Evolutionary conservation across 768 basidiomycete species (phyloP), one percentile per base, ranked within the genome.

Genomic region (Crepidotus variabilis): DNA sequence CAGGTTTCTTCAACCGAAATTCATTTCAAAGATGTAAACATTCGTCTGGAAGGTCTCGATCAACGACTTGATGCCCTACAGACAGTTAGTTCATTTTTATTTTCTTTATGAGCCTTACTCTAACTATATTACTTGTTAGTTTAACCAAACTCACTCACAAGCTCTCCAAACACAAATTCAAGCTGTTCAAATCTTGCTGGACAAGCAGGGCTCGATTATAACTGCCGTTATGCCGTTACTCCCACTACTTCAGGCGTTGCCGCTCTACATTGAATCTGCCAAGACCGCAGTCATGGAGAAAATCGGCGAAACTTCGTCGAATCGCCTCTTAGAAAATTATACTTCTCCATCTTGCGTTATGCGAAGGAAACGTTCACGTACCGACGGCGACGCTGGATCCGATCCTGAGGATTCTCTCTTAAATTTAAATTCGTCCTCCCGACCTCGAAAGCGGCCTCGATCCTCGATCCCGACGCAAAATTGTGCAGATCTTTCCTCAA

Each of bases 61-160:
- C 81, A 83, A 61, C 78, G 82, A 43, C 66, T 85, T 47, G 84
- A 85, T 60, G 77, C 81, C 16, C 71, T 85, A 39, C 81, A 85
- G 64, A 59, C 70, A 63, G 84, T 85, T 69, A 18, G 36, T 24
- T 28, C 45, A 47, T 52, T 52, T 16, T 57, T 34, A 54, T 45
- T 48, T 22, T 51, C 18, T 46, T 34, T 28, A 58, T n/a, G 34
- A 45, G 32, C 46, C 18, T 45, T 18, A 22, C 55, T 54, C 14
- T 54, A 21, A 9, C 46, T 28, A 14, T 43, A 2, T 16, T 36
- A n/a, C n/a, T 56, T 14, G 43, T 43, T 57, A 81, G 80, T 74
- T 78, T 61, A 76, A 76, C 57, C 78, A 80, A 62, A 73, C 74
- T 0, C 78, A 79, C 54, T 67, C 73, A 11, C 75, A 74, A 57